Evolutionary conservation across 176 grass and related monocot species (phyloP), one percentile per base, ranked within the genome.

Genomic region (Paspalum vaginatum): DNA sequence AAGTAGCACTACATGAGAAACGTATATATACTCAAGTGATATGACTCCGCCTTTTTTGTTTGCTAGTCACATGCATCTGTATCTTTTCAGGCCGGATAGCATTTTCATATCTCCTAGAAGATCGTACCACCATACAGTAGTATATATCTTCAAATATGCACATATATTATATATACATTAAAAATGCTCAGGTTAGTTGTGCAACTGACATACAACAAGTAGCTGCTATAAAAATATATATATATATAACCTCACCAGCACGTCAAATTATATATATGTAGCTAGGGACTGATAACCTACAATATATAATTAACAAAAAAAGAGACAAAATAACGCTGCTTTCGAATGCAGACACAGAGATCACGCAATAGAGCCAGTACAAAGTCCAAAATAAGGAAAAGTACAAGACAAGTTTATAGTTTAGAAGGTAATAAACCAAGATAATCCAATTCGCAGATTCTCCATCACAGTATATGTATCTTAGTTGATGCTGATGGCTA

Each of bases 1-100:
- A 47, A 62, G 9, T 32, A 12, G 22, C 1, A 10, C 0, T 61
- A 26, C 17, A 67, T 32, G 41, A 39, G 58, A 75, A 64, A 51
- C 20, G 68, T 42, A 60, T 32, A 32, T 32, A 32, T 42, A 60
- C 7, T 24, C 15, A 43, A n/a, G 15, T 40, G 51, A 56, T 17
- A n/a, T 48, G 4, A 67, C 73, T 66, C 43, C n/a, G 11, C 42
- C 50, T 26, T 41, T 67, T 59, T 66, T 59, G n/a, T 86, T 27
- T n/a, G 32, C 65, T 63, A 44, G 68, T 79, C 86, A 80, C 86
- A 75, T 88, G 87, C 76, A 84, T 80, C 80, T 88, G 81, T 84
- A 68, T 88, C 53, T 61, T 62, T 72, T 65, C 40, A 52, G 18
- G 54, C n/a, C n/a, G n/a, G 61, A 22, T 7, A 71, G 61, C 22